Percentiles rank a stretch among this genome's conserved stretches.
Evolutionary conservation across 2,329 filamentous ascomycete species (phyloP).

Genomic region (Aspergillus piperis): DNA sequence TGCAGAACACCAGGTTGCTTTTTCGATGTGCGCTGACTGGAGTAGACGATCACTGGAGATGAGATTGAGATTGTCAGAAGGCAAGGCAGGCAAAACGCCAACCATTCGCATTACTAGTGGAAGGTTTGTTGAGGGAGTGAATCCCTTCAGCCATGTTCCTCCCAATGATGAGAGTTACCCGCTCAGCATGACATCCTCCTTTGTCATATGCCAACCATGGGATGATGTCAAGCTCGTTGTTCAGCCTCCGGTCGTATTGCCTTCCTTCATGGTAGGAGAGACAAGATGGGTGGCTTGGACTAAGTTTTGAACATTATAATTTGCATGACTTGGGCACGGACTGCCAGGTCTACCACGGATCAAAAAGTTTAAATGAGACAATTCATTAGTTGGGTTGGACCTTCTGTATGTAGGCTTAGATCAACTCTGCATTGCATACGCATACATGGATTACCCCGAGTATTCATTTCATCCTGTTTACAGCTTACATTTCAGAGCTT

Average conservation of each 20-base stretch:
- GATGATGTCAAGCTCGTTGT: not conserved
- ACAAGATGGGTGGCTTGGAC: not conserved
- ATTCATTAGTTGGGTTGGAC: conserved; percentile 4
- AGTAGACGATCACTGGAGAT: not conserved
- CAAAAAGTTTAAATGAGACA: not conserved
- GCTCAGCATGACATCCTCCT: not conserved
- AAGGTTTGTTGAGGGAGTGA: not conserved
- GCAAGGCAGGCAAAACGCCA: not conserved
- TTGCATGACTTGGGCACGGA: conserved; percentile 1
- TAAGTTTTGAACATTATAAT: not conserved
- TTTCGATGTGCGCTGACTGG: not conserved
- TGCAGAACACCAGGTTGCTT: not conserved
- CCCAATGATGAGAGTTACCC: not conserved
- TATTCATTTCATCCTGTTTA: not conserved
- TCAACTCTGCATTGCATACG: not conserved
- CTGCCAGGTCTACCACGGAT: not conserved
- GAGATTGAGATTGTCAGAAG: not conserved
- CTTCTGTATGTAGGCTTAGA: conserved; percentile 8
- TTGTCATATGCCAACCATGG: not conserved
- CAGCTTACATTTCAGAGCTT: conserved; percentile 36
- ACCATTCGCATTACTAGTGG: not conserved
- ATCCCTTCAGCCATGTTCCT: not conserved
- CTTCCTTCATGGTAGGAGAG: not conserved
- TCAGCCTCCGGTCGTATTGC: too few relatives aligned
- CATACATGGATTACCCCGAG: not conserved